A percentile compares a stretch with the other conserved stretches of the same genome.
phyloP scores from a whole-genome alignment of 2,329 filamentous ascomycete genomes.

The Metarhizium rileyi region DNA sequence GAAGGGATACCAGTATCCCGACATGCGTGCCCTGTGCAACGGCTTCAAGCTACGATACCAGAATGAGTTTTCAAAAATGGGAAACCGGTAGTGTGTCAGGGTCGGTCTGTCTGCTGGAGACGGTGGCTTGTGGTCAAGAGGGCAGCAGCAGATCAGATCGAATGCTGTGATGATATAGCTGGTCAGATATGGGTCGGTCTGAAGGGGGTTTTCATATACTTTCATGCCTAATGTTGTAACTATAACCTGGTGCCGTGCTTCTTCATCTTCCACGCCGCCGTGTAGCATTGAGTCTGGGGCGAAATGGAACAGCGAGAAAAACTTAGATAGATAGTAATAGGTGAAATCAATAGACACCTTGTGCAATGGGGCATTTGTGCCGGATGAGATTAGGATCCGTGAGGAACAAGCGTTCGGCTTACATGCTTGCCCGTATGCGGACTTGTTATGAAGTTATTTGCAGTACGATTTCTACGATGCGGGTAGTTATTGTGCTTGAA shows the following conservation, averaged over 20 bases:
- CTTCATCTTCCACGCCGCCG: background rate
- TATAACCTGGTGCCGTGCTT: background rate
- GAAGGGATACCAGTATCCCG: slow-evolving; percentile 78
- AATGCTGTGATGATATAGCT: background rate
- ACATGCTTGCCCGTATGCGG: no score
- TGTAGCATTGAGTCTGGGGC: background rate
- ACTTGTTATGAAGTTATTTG: no score
- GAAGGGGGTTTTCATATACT: background rate
- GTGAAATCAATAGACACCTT: no score
- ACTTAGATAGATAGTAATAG: background rate
- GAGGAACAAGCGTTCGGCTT: no score
- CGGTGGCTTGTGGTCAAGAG: background rate
- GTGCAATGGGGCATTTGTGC: no score
- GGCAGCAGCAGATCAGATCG: no score
- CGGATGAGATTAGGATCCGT: no score
- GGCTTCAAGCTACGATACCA: slow-evolving; percentile 83
- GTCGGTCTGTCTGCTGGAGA: background rate
- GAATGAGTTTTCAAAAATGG: slow-evolving; percentile 55
- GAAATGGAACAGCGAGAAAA: background rate
- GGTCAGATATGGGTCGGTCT: background rate
- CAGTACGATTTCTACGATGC: no score
- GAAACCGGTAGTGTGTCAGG: slow-evolving; percentile 16
- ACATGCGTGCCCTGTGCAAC: slow-evolving; percentile 92
- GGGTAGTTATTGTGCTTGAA: no score
- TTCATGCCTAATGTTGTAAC: background rate